Evolutionary conservation across 495 filamentous ascomycete genomes (phyloP), one percentile per base, ranked within the genome.

Genomic region (Penicillium ucsense): DNA sequence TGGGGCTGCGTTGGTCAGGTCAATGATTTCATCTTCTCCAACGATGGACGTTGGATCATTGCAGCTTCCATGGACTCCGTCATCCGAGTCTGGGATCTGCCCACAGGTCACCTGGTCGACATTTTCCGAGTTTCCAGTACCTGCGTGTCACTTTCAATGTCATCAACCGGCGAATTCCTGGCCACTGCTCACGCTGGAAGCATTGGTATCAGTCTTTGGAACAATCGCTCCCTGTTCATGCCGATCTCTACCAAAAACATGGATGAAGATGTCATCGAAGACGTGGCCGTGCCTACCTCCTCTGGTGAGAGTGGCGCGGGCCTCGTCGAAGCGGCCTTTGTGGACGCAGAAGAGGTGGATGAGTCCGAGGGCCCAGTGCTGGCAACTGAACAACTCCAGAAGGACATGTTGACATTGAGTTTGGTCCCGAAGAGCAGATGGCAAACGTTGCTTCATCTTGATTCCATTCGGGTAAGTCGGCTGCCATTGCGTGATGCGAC

Each of bases 201-300:
- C 43, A 74, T 95, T n/a, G 94, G 92, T 20, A 81, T 99, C 36
- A 83, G 85, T 49, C 77, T 99, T 29, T 99, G 92, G 88, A 95
- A 85, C 11, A 99, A 99, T 59, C 81, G 84, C 49, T 85, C 84
- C 5, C 74, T 95, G 0, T 99, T 96, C 71, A 83, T 80, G 41
- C 89, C 92, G 50, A 80, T 94, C 1, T 85, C 89, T 0, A 89
- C 88, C 6, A 75, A 84, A 29, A 85, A 85, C 47, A 80, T 99
- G 50, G 80, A 82, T 7, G 86, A 92, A 48, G 72, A 77, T 34
- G 81, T 86, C 38, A 78, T 96, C 33, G 70, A 72, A 32, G 62
- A 77, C 32, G 71, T 86, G 35, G 63, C 68, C 11, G 74, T 71
- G 4, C 88, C 89, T 3, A 85, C 84, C 0, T 74, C 77, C n/a